These are phyloP conservation scores for Brassica nigra DNA, from an alignment of 345 rosid species.

Conservation along the genomic window DNA sequence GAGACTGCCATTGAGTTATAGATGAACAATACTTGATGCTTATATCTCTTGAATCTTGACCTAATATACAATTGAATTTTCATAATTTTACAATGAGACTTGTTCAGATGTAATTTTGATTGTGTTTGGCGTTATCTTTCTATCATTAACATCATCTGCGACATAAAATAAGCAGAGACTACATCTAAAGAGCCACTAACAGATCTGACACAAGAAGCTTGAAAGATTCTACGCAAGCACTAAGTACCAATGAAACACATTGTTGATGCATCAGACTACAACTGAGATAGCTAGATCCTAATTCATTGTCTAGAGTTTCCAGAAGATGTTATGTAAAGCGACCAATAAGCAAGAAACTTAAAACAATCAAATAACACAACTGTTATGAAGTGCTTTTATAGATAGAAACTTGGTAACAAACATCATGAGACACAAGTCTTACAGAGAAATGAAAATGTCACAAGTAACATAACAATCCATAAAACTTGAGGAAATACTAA, in stretches of 20 bases:
- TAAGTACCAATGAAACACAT: neutral
- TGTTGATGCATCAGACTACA: neutral
- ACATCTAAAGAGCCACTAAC: neutral
- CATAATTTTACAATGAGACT: neutral
- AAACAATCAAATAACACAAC: too few species aligned
- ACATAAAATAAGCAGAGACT: neutral
- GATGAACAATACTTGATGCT: slow-evolving; percentile 14
- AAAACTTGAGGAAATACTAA: slow-evolving; percentile 23
- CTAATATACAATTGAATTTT: neutral
- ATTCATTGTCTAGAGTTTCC: neutral
- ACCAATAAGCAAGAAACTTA: neutral
- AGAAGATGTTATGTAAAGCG: neutral
- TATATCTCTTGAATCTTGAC: neutral
- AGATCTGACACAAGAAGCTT: neutral
- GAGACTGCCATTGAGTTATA: slow-evolving; percentile 38
- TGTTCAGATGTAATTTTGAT: neutral
- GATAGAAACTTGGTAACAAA: neutral
- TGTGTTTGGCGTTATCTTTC: neutral
- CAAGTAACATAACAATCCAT: slow-evolving; percentile 5
- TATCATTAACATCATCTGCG: neutral
- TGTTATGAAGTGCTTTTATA: neutral
- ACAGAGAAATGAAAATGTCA: slow-evolving; percentile 31
- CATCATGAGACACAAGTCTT: slow-evolving; percentile 1
- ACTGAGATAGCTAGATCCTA: neutral
- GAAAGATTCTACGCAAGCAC: neutral